Evolutionary conservation across 768 basidiomycete species (phyloP).

Genomic region (Hortiboletus campestris): DNA sequence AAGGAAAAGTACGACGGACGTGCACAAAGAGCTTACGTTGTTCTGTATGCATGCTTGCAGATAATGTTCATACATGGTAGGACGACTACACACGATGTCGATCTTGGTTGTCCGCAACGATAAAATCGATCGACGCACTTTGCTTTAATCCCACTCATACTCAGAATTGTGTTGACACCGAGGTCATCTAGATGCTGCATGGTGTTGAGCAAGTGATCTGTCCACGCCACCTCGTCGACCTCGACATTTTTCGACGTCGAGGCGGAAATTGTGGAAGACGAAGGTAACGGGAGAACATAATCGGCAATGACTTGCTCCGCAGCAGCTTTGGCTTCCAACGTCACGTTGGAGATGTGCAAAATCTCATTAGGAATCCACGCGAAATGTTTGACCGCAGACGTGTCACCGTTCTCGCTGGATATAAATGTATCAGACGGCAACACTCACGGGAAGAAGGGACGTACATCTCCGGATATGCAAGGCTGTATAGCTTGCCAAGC

Average conservation of each 20-base stretch:
- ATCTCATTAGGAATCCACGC: conserved; percentile 89
- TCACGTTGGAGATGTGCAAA: conserved; percentile 52
- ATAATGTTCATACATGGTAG: conserved; percentile 67
- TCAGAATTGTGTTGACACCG: conserved; percentile 54
- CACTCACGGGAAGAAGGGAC: conserved; percentile 25
- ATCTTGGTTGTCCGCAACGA: not conserved
- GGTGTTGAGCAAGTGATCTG: conserved; percentile 72
- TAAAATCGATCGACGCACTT: conserved; percentile 39
- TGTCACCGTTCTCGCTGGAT: conserved; percentile 74
- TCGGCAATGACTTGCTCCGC: conserved; percentile 69
- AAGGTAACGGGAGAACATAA: conserved; percentile 81
- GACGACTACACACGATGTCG: conserved; percentile 48
- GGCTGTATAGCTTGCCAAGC: conserved; percentile 72
- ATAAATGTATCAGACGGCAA: not conserved
- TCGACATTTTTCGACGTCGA: conserved; percentile 49
- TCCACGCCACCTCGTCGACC: conserved; percentile 81
- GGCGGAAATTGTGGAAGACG: conserved; percentile 33
- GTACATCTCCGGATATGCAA: conserved; percentile 89
- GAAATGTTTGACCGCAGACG: conserved; percentile 73
- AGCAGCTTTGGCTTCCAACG: conserved; percentile 56
- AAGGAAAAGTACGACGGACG: not conserved
- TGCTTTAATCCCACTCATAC: conserved; percentile 60
- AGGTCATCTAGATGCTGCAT: conserved; percentile 68
- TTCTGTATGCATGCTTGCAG: conserved; percentile 72
- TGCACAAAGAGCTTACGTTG: conserved; percentile 59